Base-by-base conservation (phyloP, 2,329 filamentous ascomycete genomes). In the Colletotrichum sidae region DNA sequence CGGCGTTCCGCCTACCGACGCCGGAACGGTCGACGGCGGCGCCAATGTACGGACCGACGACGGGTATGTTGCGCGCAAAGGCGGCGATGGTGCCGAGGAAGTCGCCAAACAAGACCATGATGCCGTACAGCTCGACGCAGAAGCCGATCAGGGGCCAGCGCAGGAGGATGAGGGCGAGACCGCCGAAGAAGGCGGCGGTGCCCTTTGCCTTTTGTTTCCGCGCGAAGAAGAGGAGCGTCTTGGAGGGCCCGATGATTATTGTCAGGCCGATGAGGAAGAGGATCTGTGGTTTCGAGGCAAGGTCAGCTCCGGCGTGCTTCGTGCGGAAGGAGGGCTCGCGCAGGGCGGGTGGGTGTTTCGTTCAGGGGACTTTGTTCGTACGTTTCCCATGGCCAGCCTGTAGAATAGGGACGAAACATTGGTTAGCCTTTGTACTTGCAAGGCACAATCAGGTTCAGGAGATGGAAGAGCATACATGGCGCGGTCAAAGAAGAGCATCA, bases 311-410 rank as follows among this genome's bases (percentile, higher is more conserved):
- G 25, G 25, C 25, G 25, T 25, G 17, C 17, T 17, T 17, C 17
- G 17, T 17, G 17, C 17, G 25, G 25, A 25, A 25, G 25, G 25
- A 25, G 25, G 25, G 25, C 3, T 25, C 25, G 6, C 13, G 44
- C 44, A n/a, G 15, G 15, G 13, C 9, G 8, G 8, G 17, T 4
- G 15, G 44, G 10, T 25, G 44, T 46, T 46, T 10, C 44, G 44
- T 44, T 8, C 42, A 15, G 12, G 42, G 42, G 13, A 13, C 4
- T 15, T 15, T 33, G n/a, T 51, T 76, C 83, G 74, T 86, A 95
- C 92, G 76, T 98, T 98, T 81, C 96, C 96, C 96, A 98, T 98
- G 71, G 95, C 95, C 61, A 99, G 89, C 89, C 92, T 96, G 70
- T 8, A 44, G 60, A 55, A 17, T 17, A 60, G 44, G 10, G 49